Conservation (phyloP, 352 stramenopile species). For the Phytophthora chlamydospora region DNA sequence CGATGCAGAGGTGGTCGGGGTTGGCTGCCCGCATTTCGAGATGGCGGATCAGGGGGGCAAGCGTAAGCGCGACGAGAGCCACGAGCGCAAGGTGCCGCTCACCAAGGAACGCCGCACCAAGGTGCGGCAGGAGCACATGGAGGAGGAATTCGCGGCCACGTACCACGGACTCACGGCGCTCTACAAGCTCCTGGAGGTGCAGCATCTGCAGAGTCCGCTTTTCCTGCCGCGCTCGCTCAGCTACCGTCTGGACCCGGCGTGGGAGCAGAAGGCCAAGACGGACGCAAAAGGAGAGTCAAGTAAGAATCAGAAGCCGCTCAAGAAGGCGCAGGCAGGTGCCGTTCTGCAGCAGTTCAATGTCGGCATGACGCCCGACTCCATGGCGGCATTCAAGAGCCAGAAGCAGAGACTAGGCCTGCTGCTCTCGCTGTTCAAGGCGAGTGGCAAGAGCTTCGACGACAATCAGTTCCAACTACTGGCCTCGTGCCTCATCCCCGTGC, state of each 20-base stretch:
- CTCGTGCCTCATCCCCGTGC: slow-evolving; percentile 69
- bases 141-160: slow-evolving; percentile 80
- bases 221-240: slow-evolving; percentile 82
- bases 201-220: slow-evolving; percentile 72
- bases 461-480: slow-evolving; percentile 67
- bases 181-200: slow-evolving; percentile 84
- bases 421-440: slow-evolving; percentile 58
- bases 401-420: slow-evolving; percentile 60
- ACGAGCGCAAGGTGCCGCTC: slow-evolving; percentile 42
- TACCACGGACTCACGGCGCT: slow-evolving; percentile 80
- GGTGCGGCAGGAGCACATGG: slow-evolving; percentile 74
- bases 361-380: slow-evolving; percentile 68
- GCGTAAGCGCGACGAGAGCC: slow-evolving; percentile 67
- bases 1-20: slow-evolving; percentile 6
- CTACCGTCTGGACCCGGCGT: slow-evolving; percentile 60
- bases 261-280: slow-evolving; percentile 22
- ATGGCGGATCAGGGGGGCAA: slow-evolving; percentile 50
- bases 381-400: slow-evolving; percentile 64
- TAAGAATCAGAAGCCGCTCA: neutral
- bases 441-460: slow-evolving; percentile 50
- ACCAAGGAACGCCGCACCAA: slow-evolving; percentile 49
- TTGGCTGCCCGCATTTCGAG: slow-evolving; percentile 32
- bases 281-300: slow-evolving; percentile 25
- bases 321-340: slow-evolving; percentile 30
- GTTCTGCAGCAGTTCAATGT: slow-evolving; percentile 67